Conservation (phyloP, 1,284 basidiomycete genomes). For the Boletus nobilissimus region DNA sequence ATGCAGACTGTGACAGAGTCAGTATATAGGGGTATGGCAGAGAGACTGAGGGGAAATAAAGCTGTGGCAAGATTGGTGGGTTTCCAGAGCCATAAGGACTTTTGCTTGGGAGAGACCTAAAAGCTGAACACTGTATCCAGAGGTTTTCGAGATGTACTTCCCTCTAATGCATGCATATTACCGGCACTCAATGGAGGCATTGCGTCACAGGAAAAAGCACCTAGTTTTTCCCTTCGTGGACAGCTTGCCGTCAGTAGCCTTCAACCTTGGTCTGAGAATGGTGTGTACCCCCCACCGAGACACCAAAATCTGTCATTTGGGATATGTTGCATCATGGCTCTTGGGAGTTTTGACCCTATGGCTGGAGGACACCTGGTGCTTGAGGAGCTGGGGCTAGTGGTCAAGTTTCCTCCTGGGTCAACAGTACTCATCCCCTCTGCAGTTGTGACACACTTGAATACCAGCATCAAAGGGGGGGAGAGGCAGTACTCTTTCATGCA, state of each 20-base stretch:
- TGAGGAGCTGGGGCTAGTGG: not conserved
- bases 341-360: not conserved
- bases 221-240: not conserved
- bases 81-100: conserved; percentile 16
- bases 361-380: conserved; percentile 2
- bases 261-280: not conserved
- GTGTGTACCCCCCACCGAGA: not conserved
- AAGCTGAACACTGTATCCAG: not conserved
- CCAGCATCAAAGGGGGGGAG: not conserved
- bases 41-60: not conserved
- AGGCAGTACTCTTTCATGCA: not conserved
- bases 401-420: conserved; percentile 2
- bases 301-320: conserved; percentile 1
- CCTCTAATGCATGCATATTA: not conserved
- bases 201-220: too few species aligned
- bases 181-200: too few species aligned
- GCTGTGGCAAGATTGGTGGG: not conserved
- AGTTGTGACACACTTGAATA: not conserved
- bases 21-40: not conserved
- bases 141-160: not conserved
- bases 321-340: conserved; percentile 4
- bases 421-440: conserved; percentile 4
- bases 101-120: not conserved
- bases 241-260: not conserved
- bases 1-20: not conserved